Evolutionary conservation across 352 stramenopile genomes (phyloP), one percentile per base, ranked within the genome.

Genomic region (Pythium oligandrum): DNA sequence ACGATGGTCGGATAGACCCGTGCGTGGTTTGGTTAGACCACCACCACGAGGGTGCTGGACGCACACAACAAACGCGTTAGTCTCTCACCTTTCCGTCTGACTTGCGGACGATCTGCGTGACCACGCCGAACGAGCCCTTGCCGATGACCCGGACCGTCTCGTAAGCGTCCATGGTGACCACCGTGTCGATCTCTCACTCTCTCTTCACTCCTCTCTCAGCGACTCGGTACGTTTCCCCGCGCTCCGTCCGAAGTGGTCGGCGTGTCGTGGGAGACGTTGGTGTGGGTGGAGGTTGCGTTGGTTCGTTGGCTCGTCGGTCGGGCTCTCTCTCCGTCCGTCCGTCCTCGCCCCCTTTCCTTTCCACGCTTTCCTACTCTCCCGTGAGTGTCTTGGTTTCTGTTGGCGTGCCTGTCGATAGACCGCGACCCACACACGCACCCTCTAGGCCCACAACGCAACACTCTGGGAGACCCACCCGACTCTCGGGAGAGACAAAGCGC

Each of bases 111-210:
- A 97, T 93, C 74, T 95, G 86, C 64, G 80, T 89, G 31, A 97
- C 88, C 50, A 94, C 85, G 61, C 89, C 89, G 69, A 96, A 97
- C 36, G 86, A 96, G 59, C 89, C 89, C 56, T 94, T 93, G 61
- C 89, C 89, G 61, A 97, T 96, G 53, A 93, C 80, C 51, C 85
- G 80, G 53, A 96, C 71, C 47, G 87, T 74, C 58, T 96, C 86
- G 70, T 96, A 96, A 42, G 84, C 77, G 69, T 96, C 84, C 83
- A 94, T 94, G 26, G 12, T 60, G 48, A 9, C 34, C 17, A 17
- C 6, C 17, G 17, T 26, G 17, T 26, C 17, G 17, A 26, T 26
- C 17, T 26, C 17, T 26, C 17, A 26, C 17, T 26, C 4, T 42
- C 11, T 53, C 44, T 6, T 31, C 40, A 2, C 8, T 32, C 17